These are phyloP conservation scores for Gnomoniopsis smithogilvyi DNA, from an alignment of 2,329 filamentous ascomycete genomes.

Conservation along the genomic window DNA sequence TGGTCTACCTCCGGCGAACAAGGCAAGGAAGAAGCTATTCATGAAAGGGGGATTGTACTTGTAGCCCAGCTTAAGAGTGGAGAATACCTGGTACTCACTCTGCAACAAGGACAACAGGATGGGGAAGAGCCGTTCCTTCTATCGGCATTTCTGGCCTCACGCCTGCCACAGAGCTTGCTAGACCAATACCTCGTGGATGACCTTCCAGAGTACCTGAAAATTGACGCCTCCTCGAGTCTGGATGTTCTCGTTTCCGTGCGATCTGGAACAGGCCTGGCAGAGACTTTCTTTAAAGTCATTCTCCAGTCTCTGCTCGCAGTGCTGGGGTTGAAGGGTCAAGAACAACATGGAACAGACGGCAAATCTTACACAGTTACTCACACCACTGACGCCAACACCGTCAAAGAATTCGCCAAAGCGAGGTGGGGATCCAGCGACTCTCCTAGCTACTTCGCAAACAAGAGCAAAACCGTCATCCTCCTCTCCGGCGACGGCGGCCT, in stretches of 20 bases:
- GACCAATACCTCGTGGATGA: constrained; percentile 32
- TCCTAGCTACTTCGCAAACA: constrained; percentile 31
- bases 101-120: constrained; percentile 32
- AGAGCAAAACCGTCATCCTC: constrained; percentile 62
- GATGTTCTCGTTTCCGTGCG: constrained; percentile 65
- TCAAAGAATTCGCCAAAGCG: constrained; percentile 57
- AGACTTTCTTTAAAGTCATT: constrained; percentile 51
- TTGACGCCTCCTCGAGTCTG: constrained; percentile 30
- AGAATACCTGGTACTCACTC: constrained; percentile 33
- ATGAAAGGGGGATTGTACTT: constrained; percentile 29
- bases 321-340: constrained; percentile 33
- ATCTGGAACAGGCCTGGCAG: constrained; percentile 60
- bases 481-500: constrained; percentile 87
- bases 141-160: constrained; percentile 26
- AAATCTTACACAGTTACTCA: constrained; percentile 49
- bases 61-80: constrained; percentile 19
- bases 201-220: constrained; percentile 33
- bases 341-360: constrained; percentile 17
- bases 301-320: constrained; percentile 53
- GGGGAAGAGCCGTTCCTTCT: constrained; percentile 25
- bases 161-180: constrained; percentile 35
- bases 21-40: constrained; percentile 16
- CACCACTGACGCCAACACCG: constrained; percentile 61
- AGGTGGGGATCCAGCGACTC: constrained; percentile 41
- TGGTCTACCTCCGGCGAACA: not conserved